A percentile compares a stretch with the other conserved stretches of the same genome.
These are phyloP conservation scores for Ophiostoma fasciatum DNA, from an alignment of 2,329 filamentous ascomycete genomes.

Conservation along the genomic window DNA sequence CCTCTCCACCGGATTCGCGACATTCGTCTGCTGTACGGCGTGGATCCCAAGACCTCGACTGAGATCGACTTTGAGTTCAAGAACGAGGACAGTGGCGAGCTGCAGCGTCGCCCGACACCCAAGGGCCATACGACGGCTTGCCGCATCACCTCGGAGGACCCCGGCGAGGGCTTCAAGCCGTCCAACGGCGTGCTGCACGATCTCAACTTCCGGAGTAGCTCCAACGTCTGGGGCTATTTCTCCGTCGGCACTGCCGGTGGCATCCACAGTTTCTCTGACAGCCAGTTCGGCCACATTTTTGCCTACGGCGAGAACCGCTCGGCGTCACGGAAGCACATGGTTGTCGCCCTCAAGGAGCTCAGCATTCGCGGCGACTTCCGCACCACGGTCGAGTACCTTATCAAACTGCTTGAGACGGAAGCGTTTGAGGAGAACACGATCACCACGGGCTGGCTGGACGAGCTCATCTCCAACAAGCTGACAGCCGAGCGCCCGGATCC, in stretches of 20 bases:
- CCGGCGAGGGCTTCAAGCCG: conserved; percentile 98
- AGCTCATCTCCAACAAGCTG: conserved; percentile 94
- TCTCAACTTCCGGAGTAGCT: conserved; percentile 95
- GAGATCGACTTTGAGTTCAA: conserved; percentile 97
- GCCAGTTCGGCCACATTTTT: conserved; percentile 98
- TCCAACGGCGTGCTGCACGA: conserved; percentile 99
- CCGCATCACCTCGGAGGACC: conserved; percentile 97
- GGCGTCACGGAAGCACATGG: conserved; percentile 97
- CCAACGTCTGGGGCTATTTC: conserved; percentile 99
- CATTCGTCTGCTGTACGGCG: conserved; percentile 90
- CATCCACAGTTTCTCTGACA: conserved; percentile 98
- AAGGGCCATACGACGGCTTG: conserved; percentile 97
- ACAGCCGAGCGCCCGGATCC: conserved; percentile 91
- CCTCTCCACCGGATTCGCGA: conserved; percentile 90
- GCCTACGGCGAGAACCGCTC: conserved; percentile 96
- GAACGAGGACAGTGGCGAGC: conserved; percentile 64
- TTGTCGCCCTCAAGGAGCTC: conserved; percentile 92
- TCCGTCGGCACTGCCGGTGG: conserved; percentile 91
- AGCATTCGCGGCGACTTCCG: conserved; percentile 99
- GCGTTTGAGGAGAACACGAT: conserved; percentile 99
- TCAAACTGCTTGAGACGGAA: conserved; percentile 95
- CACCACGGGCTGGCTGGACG: conserved; percentile 95
- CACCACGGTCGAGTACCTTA: conserved; percentile 96
- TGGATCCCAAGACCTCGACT: conserved; percentile 72
- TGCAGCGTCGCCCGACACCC: conserved; percentile 77